phyloP scores from a whole-genome alignment of 345 rosid genomes.

The Camelina hispida region DNA sequence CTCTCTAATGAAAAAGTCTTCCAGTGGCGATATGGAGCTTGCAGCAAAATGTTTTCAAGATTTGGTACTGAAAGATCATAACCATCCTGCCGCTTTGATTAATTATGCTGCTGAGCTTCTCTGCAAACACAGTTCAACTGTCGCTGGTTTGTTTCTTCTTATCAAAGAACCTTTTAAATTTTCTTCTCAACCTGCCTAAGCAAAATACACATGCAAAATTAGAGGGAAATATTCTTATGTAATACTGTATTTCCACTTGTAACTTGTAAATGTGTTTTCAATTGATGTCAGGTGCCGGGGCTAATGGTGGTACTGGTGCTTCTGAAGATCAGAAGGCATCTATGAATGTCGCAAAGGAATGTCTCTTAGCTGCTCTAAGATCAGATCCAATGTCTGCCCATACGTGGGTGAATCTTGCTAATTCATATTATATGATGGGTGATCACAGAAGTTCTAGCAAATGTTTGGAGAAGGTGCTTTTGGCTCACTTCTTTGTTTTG shows the following conservation, averaged over 20 bases:
- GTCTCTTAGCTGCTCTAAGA: slow-evolving; percentile 71
- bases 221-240: neutral
- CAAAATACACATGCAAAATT: slow-evolving; percentile 18
- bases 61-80: slow-evolving; percentile 83
- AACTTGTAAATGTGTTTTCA: slow-evolving; percentile 21
- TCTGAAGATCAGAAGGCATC: slow-evolving; percentile 60
- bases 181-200: slow-evolving; percentile 12
- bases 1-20: slow-evolving; percentile 36
- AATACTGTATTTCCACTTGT: neutral
- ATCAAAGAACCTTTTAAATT: slow-evolving; percentile 35
- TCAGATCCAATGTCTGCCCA: slow-evolving; percentile 89
- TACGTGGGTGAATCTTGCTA: slow-evolving; percentile 88
- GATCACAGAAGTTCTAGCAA: slow-evolving; percentile 89
- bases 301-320: slow-evolving; percentile 70
- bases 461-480: slow-evolving; percentile 99
- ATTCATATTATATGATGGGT: slow-evolving; percentile 71
- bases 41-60: slow-evolving; percentile 91
- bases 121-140: slow-evolving; percentile 74
- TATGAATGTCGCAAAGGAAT: slow-evolving; percentile 80
- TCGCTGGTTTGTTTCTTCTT: slow-evolving; percentile 69
- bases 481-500: slow-evolving; percentile 58
- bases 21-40: slow-evolving; percentile 83
- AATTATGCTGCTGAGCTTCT: slow-evolving; percentile 87
- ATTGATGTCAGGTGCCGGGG: slow-evolving; percentile 75
- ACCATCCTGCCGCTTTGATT: slow-evolving; percentile 86